These are phyloP conservation scores for Mycena galericulata DNA, from an alignment of 768 basidiomycete species.

Conservation along the genomic window DNA sequence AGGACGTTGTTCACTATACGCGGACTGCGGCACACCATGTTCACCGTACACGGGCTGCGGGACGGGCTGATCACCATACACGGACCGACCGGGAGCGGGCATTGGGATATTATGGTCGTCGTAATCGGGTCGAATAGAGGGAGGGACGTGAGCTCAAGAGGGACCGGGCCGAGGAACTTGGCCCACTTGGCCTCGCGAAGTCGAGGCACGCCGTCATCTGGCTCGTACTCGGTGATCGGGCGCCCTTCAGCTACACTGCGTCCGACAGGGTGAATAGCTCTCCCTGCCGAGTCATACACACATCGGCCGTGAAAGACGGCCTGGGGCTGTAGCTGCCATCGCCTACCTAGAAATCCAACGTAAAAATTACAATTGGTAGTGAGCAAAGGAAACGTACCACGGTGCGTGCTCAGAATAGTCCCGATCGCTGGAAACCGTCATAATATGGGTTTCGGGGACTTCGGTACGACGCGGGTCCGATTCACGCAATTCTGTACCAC, in stretches of 20 bases:
- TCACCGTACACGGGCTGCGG: not conserved
- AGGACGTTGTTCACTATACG: no score
- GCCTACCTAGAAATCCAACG: no score
- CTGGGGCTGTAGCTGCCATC: constrained; percentile 5
- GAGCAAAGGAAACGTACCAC: constrained; percentile 2
- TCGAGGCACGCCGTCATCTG: not conserved
- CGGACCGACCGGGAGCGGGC: not conserved
- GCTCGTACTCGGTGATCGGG: constrained; percentile 2
- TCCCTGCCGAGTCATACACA: constrained; percentile 7
- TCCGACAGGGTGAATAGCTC: constrained; percentile 10
- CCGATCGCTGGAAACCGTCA: constrained; percentile 22
- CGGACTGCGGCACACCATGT: not conserved
- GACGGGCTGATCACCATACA: constrained; percentile 2
- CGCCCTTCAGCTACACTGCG: not conserved
- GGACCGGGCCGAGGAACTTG: not conserved
- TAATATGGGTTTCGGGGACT: constrained; percentile 15
- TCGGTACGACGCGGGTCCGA: constrained; percentile 14
- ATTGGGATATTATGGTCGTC: constrained; percentile 11
- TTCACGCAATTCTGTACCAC: not conserved
- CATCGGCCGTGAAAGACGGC: not conserved
- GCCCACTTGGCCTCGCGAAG: not conserved
- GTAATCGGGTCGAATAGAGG: not conserved
- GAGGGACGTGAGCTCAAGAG: not conserved
- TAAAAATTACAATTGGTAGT: no score
- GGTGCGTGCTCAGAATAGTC: not conserved